These are phyloP conservation scores for Talinum fruticosum DNA, from an alignment of 148 eudicot species.

Conservation along the genomic window DNA sequence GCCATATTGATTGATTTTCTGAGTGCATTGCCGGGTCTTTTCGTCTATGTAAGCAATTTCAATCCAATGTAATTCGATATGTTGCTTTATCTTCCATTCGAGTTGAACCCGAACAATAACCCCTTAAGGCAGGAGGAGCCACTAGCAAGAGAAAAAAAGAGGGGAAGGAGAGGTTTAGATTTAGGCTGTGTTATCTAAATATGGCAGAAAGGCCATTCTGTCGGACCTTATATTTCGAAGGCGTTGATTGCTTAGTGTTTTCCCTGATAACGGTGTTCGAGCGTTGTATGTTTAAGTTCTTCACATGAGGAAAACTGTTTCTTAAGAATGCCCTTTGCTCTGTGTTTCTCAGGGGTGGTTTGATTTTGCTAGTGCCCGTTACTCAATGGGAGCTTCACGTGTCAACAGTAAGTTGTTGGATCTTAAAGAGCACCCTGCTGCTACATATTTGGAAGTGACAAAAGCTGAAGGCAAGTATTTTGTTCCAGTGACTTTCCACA, in stretches of 20 bases:
- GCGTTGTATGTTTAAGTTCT: background rate
- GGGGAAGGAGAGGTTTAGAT: background rate
- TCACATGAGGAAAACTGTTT: background rate
- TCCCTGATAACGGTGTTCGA: background rate
- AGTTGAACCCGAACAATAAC: no score
- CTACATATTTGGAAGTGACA: conserved; percentile 53
- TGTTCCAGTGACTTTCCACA: background rate
- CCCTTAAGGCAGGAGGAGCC: background rate
- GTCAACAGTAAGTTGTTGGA: conserved; percentile 60
- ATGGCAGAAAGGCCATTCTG: background rate
- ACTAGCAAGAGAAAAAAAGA: background rate
- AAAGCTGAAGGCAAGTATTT: conserved; percentile 40
- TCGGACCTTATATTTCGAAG: background rate
- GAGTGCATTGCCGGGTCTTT: background rate
- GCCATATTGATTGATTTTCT: background rate
- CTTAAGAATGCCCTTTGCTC: background rate
- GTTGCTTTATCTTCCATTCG: no score
- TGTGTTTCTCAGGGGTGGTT: conserved; percentile 66
- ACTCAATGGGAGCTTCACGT: conserved; percentile 86
- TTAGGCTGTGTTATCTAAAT: background rate
- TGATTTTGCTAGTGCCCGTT: conserved; percentile 77
- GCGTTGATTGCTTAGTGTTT: background rate
- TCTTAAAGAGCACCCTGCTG: conserved; percentile 71
- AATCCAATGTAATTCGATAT: background rate
- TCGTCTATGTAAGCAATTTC: background rate